These are phyloP conservation scores for Thermoascus crustaceus DNA, from an alignment of 2,329 filamentous ascomycete species.

Conservation along the genomic window DNA sequence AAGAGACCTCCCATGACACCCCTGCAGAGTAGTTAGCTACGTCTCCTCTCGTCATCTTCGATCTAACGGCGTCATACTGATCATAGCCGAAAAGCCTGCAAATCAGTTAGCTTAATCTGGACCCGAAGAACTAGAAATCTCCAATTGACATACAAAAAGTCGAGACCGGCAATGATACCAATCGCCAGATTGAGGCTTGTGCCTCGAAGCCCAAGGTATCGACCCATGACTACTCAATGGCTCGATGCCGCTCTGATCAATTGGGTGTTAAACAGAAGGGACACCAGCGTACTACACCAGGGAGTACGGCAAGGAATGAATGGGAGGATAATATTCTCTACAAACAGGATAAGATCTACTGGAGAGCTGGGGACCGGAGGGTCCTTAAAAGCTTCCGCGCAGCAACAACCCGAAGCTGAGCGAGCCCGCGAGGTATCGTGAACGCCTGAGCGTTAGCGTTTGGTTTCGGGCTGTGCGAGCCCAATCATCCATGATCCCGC, in stretches of 20 bases:
- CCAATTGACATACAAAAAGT: slow-evolving; percentile 48
- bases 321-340: too few species aligned
- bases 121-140: too few species aligned
- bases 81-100: slow-evolving; percentile 53
- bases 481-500: not conserved
- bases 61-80: slow-evolving; percentile 35
- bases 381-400: too few species aligned
- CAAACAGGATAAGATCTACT: too few species aligned
- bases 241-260: not conserved
- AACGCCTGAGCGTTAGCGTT: not conserved
- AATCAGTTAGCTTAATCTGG: slow-evolving; percentile 10
- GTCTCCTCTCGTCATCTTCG: not conserved
- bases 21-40: slow-evolving; percentile 16
- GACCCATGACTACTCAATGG: slow-evolving; percentile 19
- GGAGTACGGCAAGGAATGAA: too few species aligned
- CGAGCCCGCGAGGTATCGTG: too few species aligned
- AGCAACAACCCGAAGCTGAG: too few species aligned
- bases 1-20: slow-evolving; percentile 70
- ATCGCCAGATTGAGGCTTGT: slow-evolving; percentile 59
- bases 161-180: slow-evolving; percentile 61
- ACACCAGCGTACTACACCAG: not conserved
- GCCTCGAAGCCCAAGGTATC: slow-evolving; percentile 60
- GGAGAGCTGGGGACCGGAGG: too few species aligned
- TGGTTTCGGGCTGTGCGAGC: not conserved
- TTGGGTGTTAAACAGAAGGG: slow-evolving; percentile 1